These are phyloP conservation scores for Cutaneotrichosporon daszewskae DNA, from an alignment of 1,284 basidiomycete genomes.

Conservation along the genomic window DNA sequence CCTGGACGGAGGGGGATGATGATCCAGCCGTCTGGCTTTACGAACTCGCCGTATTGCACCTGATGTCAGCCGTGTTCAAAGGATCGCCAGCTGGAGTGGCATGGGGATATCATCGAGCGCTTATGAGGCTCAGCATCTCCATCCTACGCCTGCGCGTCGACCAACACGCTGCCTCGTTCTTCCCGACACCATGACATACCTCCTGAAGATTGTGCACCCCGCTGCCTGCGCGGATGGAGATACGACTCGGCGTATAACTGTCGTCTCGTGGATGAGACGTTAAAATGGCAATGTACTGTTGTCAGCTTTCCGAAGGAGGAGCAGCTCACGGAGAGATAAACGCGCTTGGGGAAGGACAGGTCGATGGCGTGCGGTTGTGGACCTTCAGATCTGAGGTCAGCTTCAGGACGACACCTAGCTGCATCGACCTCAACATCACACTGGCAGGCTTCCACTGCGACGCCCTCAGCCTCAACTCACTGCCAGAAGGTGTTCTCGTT, in stretches of 20 bases:
- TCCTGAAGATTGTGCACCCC: constrained; percentile 88
- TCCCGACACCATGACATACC: constrained; percentile 38
- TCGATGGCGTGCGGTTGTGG: constrained; percentile 96
- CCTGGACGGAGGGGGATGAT: constrained; percentile 76
- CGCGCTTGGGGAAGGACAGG: constrained; percentile 84
- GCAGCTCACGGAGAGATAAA: constrained; percentile 70
- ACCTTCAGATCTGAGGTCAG: constrained; percentile 74
- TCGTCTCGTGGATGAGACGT: constrained; percentile 86
- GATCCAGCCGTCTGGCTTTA: constrained; percentile 93
- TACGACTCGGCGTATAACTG: constrained; percentile 90
- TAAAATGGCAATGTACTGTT: constrained; percentile 82
- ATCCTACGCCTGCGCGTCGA: too few relatives aligned
- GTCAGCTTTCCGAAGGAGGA: constrained; percentile 48
- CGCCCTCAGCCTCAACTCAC: constrained; percentile 54
- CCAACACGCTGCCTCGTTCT: too few relatives aligned
- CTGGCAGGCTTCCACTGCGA: neutral
- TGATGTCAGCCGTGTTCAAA: constrained; percentile 11
- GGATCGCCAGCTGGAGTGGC: neutral
- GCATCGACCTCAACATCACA: neutral
- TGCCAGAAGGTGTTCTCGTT: constrained; percentile 97
- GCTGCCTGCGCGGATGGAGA: constrained; percentile 87
- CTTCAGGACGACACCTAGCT: neutral
- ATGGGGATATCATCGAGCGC: too few relatives aligned
- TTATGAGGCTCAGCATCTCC: too few relatives aligned
- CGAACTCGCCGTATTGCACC: constrained; percentile 73